Evolutionary conservation across 768 basidiomycete genomes (phyloP), one percentile per base, ranked within the genome.

Genomic region (Auricularia auricula-judae): DNA sequence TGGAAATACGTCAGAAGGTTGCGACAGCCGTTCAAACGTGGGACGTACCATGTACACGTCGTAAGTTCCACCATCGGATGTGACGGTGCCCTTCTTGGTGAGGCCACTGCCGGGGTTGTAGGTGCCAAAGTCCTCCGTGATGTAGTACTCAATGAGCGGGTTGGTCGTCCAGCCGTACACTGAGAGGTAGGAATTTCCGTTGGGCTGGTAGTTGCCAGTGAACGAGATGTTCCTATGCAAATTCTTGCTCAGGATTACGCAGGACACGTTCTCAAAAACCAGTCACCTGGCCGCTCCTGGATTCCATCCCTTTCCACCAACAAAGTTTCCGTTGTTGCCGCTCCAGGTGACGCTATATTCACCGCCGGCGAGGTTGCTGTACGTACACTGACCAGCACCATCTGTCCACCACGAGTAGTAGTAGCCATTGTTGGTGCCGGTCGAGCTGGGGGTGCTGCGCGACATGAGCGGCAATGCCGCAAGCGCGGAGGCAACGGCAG

Each of bases 141-240:
- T 75, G 74, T 80, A 80, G 74, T 80, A 81, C 66, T 81, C 79
- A 68, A 80, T 70, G 68, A 80, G 78, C 1, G 79, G 77, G 70
- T 70, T 75, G n/a, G 72, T 72, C 4, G 77, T 78, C 80, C 80
- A 81, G 60, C 80, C 80, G 66, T 79, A 80, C 63, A 81, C 73
- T 59, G 79, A 75, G 35, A 80, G 74, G 70, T 79, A 79, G 65
- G 70, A 69, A 71, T 79, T 80, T 8, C 79, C 78, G 66, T 74
- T 73, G 29, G 76, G 76, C 29, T 68, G 67, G 71, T 72, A 78
- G 35, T 69, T 75, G 58, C 72, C 79, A 62, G 65, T 75, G 73
- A 76, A 79, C 54, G 53, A 70, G 66, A 80, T 77, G 3, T 71
- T 65, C 65, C 78, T 80, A 29, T 2, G 67, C 29, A 21, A 64